Evolutionary conservation across 306 rosid species (phyloP).

Genomic region (Inga oerstediana): DNA sequence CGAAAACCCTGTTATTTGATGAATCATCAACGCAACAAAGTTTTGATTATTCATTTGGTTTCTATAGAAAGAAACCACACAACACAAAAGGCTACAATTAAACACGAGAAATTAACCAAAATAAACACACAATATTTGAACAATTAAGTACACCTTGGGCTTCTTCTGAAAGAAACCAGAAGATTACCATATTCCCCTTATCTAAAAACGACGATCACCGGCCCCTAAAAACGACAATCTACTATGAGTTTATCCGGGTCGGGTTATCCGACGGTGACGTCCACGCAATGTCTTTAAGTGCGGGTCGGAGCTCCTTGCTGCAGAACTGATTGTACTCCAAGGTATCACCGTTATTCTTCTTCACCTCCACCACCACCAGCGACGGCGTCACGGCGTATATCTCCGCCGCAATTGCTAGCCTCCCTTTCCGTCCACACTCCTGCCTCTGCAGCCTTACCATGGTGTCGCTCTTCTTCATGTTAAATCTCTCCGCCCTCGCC

Average conservation of each 20-base stretch:
- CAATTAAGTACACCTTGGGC: neutral
- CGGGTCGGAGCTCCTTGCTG: conserved; percentile 89
- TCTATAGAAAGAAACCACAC: neutral
- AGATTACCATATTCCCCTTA: neutral
- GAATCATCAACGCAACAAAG: neutral
- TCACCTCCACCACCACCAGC: conserved; percentile 84
- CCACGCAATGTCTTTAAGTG: conserved; percentile 86
- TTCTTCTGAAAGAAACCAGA: neutral
- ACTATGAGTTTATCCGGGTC: neutral
- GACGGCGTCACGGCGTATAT: conserved; percentile 80
- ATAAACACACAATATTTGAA: neutral
- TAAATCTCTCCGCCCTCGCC: conserved; percentile 66
- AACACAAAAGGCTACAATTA: neutral
- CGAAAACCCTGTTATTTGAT: neutral
- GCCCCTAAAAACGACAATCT: neutral
- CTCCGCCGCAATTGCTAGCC: conserved; percentile 75
- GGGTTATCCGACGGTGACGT: conserved; percentile 53
- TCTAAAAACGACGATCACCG: neutral
- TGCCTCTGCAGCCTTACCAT: conserved; percentile 71
- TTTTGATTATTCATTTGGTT: neutral
- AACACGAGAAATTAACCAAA: neutral
- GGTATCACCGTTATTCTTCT: conserved; percentile 84
- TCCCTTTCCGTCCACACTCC: conserved; percentile 83
- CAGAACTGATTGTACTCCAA: conserved; percentile 93
- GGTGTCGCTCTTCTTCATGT: conserved; percentile 71